Evolutionary conservation across 2,329 filamentous ascomycete genomes (phyloP).

Genomic region (Microcyclosporella mali): DNA sequence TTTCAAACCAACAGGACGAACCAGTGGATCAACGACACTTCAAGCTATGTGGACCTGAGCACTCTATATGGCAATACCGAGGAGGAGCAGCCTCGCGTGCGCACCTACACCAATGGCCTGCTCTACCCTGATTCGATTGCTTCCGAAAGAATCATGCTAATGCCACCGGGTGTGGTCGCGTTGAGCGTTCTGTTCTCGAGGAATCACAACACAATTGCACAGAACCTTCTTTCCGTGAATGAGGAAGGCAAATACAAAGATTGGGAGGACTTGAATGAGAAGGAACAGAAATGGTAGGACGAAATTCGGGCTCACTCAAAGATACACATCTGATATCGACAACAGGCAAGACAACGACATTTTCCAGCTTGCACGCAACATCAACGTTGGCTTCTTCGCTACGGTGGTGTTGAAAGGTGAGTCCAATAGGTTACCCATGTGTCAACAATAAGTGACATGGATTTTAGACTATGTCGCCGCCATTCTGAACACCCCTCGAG

Average conservation of each 20-base stretch:
- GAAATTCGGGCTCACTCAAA: neutral
- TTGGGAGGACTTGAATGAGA: conserved; percentile 36
- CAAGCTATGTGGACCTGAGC: conserved; percentile 44
- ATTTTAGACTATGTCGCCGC: conserved; percentile 44
- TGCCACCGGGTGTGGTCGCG: conserved; percentile 43
- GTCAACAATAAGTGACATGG: no score
- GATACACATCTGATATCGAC: conserved; percentile 6
- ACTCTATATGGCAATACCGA: conserved; percentile 43
- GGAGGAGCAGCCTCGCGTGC: conserved; percentile 38
- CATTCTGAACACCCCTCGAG: conserved; percentile 42
- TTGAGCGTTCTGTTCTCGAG: conserved; percentile 41
- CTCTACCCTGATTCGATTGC: conserved; percentile 43
- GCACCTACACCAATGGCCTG: conserved; percentile 39
- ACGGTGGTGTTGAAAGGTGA: conserved; percentile 40
- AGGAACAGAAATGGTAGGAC: conserved; percentile 35
- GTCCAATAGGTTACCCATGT: no score
- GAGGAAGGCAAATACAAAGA: conserved; percentile 40
- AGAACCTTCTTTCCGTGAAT: conserved; percentile 38
- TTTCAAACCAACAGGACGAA: conserved; percentile 40
- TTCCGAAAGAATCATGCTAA: conserved; percentile 43
- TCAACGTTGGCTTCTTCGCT: conserved; percentile 45
- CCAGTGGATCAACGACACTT: conserved; percentile 43
- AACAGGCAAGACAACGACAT: conserved; percentile 44
- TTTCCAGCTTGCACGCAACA: conserved; percentile 43
- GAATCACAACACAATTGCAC: conserved; percentile 42